Evolutionary conservation across 1,284 basidiomycete species (phyloP).

Genomic region (Kalmanozyma brasiliensis): DNA sequence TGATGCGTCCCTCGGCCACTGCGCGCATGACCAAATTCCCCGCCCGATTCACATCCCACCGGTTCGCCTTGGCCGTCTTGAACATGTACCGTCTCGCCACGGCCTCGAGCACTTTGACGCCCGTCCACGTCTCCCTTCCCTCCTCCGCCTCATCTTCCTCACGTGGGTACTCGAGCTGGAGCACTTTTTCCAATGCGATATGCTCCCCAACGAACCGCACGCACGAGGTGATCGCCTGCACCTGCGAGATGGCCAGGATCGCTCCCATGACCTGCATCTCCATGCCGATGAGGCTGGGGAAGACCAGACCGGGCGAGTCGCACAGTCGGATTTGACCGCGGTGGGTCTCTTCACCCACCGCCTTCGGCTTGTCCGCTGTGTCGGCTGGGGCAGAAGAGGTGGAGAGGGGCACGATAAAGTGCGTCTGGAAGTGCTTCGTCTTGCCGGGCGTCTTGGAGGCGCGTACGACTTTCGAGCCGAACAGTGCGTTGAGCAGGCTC

Average conservation of each 20-base stretch:
- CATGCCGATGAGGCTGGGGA: conserved; percentile 71
- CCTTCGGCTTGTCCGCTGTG: conserved; percentile 72
- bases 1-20: conserved; percentile 80
- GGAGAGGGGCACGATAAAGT: conserved; percentile 85
- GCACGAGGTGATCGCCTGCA: conserved; percentile 82
- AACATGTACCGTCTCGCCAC: conserved; percentile 78
- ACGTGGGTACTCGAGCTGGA: conserved; percentile 70
- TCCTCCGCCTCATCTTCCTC: conserved; percentile 61
- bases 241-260: conserved; percentile 83
- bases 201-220: conserved; percentile 77
- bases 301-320: conserved; percentile 71
- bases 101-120: conserved; percentile 80
- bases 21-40: conserved; percentile 78
- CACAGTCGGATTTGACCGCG: conserved; percentile 51
- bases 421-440: conserved; percentile 91
- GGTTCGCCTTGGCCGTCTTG: conserved; percentile 85
- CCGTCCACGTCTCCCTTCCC: conserved; percentile 74
- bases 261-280: conserved; percentile 76
- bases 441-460: conserved; percentile 92
- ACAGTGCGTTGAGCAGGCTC: conserved; percentile 86
- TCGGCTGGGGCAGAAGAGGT: conserved; percentile 76
- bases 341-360: conserved; percentile 47
- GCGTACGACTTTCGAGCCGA: conserved; percentile 82
- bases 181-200: conserved; percentile 81
- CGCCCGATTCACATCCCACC: conserved; percentile 86